Base-by-base conservation (phyloP, 2,329 filamentous ascomycete species). In the Hypoxylon sp. region DNA sequence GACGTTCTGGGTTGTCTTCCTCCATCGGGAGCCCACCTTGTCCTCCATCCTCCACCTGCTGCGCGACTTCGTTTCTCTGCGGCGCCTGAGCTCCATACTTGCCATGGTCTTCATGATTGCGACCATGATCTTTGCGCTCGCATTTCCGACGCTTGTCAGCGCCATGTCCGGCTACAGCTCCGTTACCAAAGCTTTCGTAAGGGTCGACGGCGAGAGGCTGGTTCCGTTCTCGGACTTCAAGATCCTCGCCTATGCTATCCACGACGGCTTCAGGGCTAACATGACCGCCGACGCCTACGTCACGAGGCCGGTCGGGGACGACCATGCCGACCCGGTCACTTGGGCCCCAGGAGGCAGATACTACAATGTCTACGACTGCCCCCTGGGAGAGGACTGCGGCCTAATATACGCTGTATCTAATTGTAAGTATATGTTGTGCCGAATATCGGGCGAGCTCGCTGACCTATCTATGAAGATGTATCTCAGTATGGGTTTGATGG, bases 141-240 rank as follows among this genome's bases (percentile, higher is more conserved):
- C 43, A 1, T 70, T 67, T 13, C 68, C 68, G 3, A 69, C 62
- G 1, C 42, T 69, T 10, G 58, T 58, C 1, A 57, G 67, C 29
- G 62, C 67, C 1, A 70, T 70, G 67, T 66, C 67, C 0, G 67
- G 68, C n/a, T 70, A 70, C 35, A 45, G 50, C 3, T 38, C 65
- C 3, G 57, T 53, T 24, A 61, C 24, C 15, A 45, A 47, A 11
- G 58, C 64, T 7, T 68, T 66, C 17, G 47, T 70, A 6, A 48
- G 41, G 10, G 31, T 38, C 2, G 6, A 20, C 3, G 33, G 53
- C 15, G 48, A 42, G 2, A 60, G 41, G 10, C 26, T 66, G 26
- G 33, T 62, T 6, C 59, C 48, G 10, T 59, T 64, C 18, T 37
- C 33, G 3, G 53, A 63, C 4, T 56, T 63, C 15, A 9, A 56